Conservation (phyloP, 805 yeast genomes). For the Pichia deserticola region DNA sequence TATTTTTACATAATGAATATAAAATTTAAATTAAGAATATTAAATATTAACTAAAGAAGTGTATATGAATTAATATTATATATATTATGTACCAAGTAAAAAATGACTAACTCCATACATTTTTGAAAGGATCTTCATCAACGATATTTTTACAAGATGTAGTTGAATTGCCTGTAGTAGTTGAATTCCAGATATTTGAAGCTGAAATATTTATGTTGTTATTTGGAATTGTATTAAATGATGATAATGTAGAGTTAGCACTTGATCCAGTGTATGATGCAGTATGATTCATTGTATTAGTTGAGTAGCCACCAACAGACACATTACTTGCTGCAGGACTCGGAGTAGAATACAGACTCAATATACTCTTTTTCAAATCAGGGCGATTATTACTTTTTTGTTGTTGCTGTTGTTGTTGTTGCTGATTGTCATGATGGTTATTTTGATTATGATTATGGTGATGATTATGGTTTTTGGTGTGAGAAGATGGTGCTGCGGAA, state of each 20-base stretch:
- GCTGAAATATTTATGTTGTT: constrained; percentile 2
- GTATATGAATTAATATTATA: too few relatives aligned
- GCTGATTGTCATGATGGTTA: constrained; percentile 7
- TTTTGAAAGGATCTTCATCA: constrained; percentile 25
- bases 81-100: too few relatives aligned
- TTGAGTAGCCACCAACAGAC: background rate
- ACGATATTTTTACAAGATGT: constrained; percentile 5
- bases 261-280: background rate
- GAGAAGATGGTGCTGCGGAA: too few relatives aligned
- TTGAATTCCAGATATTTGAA: constrained; percentile 2
- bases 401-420: constrained; percentile 11
- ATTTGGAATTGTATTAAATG: background rate
- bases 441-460: constrained; percentile 9
- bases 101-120: constrained; percentile 23
- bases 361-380: constrained; percentile 84
- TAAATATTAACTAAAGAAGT: too few relatives aligned
- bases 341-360: constrained; percentile 77
- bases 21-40: too few relatives aligned
- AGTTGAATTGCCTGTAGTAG: constrained; percentile 5
- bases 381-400: constrained; percentile 42
- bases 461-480: background rate
- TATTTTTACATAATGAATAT: background rate
- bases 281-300: background rate
- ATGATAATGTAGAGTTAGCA: background rate
- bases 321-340: constrained; percentile 17